phyloP scores from a whole-genome alignment of 2,329 filamentous ascomycete genomes.

The Fusarium sarcochroum region DNA sequence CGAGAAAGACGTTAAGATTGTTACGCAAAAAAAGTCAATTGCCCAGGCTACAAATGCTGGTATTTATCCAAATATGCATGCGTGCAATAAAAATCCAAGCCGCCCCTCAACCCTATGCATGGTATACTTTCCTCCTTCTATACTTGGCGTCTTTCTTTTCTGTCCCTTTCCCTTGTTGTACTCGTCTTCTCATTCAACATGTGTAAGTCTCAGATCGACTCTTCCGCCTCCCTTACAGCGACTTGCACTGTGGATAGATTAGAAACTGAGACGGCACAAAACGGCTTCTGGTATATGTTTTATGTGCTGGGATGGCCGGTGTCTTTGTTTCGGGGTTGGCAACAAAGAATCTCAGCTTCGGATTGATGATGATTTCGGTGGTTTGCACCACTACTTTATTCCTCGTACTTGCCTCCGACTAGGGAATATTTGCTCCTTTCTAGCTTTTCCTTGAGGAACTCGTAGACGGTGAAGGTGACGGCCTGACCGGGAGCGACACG shows the following conservation, averaged over 20 bases:
- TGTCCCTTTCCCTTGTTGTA: conserved; percentile 11
- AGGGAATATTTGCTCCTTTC: conserved; percentile 75
- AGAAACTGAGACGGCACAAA: conserved; percentile 27
- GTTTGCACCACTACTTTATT: conserved; percentile 58
- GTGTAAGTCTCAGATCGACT: conserved; percentile 25
- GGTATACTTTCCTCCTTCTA: conserved; percentile 46
- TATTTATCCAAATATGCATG: conserved; percentile 49
- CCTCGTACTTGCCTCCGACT: conserved; percentile 75
- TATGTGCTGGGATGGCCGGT: conserved; percentile 1
- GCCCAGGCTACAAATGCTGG: conserved; percentile 49
- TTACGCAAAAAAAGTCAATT: conserved; percentile 46
- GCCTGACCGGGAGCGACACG: conserved; percentile 95
- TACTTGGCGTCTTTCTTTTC: conserved; percentile 21
- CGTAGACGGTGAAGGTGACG: conserved; percentile 82
- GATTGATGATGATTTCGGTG: neutral
- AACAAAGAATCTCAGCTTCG: neutral
- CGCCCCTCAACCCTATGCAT: conserved; percentile 43
- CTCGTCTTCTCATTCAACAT: conserved; percentile 4
- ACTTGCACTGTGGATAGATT: conserved; percentile 35
- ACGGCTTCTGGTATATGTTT: neutral
- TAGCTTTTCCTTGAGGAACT: conserved; percentile 80
- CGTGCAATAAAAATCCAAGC: conserved; percentile 45
- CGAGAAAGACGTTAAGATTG: neutral
- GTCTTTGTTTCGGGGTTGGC: neutral
- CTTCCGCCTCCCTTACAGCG: conserved; percentile 33